Evolutionary conservation across 768 basidiomycete species (phyloP).

Genomic region (Xanthoconium stramineum): DNA sequence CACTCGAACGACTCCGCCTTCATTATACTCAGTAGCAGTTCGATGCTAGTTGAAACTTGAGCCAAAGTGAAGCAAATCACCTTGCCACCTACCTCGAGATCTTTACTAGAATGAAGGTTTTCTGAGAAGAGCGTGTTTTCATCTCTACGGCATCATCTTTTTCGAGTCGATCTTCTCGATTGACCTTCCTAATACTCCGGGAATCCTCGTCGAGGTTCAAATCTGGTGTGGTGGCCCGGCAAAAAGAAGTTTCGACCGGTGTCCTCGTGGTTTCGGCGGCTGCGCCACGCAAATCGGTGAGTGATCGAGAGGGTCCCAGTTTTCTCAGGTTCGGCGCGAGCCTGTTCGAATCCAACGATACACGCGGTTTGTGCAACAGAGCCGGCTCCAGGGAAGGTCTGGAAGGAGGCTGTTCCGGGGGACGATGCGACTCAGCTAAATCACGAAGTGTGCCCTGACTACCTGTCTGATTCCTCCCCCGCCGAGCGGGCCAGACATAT

Average conservation of each 20-base stretch:
- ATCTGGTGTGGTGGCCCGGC: conserved; percentile 15
- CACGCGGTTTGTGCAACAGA: conserved; percentile 30
- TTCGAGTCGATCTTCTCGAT: conserved; percentile 17
- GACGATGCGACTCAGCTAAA: conserved; percentile 18
- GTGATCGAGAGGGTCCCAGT: conserved; percentile 62
- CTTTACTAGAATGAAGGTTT: conserved; percentile 78
- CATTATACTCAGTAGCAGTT: conserved; percentile 72
- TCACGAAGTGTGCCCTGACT: not conserved
- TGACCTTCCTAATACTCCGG: conserved; percentile 14
- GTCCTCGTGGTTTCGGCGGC: conserved; percentile 34
- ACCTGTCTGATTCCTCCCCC: conserved; percentile 25
- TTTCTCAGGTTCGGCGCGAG: conserved; percentile 45
- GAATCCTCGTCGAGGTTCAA: conserved; percentile 21
- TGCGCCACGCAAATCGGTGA: conserved; percentile 60
- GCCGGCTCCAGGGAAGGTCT: conserved; percentile 54
- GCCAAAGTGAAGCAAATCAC: conserved; percentile 11
- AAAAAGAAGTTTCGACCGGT: conserved; percentile 7
- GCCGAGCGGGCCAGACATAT: conserved; percentile 79
- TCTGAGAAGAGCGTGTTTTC: conserved; percentile 76
- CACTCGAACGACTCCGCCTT: conserved; percentile 85
- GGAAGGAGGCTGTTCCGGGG: conserved; percentile 18
- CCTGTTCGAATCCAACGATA: conserved; percentile 32
- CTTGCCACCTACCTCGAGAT: conserved; percentile 55
- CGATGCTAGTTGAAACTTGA: conserved; percentile 44
- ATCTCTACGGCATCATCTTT: conserved; percentile 72